Evolutionary conservation across 2,329 filamentous ascomycete species (phyloP).

Genomic region (Cordyceps cateniannulata): DNA sequence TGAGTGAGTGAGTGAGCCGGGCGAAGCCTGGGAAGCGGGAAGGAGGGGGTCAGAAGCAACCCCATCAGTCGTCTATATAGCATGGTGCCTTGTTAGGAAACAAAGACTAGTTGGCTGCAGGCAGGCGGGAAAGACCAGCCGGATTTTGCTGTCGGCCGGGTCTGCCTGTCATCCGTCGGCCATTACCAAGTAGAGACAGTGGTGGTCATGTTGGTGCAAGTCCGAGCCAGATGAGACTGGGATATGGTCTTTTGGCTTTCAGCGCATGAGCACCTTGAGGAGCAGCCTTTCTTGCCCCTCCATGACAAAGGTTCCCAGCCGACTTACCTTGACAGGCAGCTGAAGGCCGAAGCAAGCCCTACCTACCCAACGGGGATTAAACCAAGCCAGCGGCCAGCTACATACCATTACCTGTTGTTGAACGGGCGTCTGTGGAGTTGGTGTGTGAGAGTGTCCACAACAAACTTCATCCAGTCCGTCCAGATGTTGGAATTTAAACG

Average conservation of each 20-base stretch:
- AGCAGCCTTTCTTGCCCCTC: neutral
- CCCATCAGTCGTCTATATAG: neutral
- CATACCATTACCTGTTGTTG: neutral
- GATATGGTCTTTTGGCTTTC: neutral
- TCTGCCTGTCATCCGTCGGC: neutral
- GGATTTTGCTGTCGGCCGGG: neutral
- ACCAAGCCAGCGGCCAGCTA: too few relatives aligned
- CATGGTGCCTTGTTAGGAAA: neutral
- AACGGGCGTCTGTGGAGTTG: neutral
- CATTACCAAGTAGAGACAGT: neutral
- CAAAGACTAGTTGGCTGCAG: neutral
- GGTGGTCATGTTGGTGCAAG: neutral
- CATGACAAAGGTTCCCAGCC: slow-evolving; percentile 9
- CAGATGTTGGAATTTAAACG: slow-evolving; percentile 1
- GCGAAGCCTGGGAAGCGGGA: neutral
- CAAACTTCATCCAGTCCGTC: neutral
- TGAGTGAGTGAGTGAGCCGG: neutral
- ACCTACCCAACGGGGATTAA: neutral
- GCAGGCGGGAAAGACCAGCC: neutral
- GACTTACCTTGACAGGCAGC: neutral
- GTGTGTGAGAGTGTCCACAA: neutral
- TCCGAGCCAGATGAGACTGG: neutral
- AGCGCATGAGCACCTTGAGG: neutral
- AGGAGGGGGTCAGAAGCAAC: neutral
- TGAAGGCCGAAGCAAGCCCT: too few relatives aligned